Conservation (phyloP, 2,329 filamentous ascomycete species). For the Fusarium chaquense region DNA sequence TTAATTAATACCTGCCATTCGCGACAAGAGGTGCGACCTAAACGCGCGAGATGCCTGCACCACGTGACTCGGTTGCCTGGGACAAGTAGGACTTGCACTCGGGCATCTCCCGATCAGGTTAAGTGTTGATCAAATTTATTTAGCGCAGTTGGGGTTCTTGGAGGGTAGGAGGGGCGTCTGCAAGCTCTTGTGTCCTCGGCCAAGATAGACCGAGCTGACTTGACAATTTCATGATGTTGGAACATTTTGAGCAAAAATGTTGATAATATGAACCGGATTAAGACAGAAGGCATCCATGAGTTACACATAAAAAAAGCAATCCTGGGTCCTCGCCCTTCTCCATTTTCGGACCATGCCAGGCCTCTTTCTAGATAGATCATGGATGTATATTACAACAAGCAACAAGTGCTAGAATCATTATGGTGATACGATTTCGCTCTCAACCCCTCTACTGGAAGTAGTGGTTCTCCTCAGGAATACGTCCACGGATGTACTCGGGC, state of each 20-base stretch:
- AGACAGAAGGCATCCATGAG: slow-evolving; percentile 40
- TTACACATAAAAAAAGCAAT: slow-evolving; percentile 40
- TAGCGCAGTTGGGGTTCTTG: slow-evolving; percentile 15
- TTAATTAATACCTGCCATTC: slow-evolving; percentile 51
- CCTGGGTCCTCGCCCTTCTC: slow-evolving; percentile 41
- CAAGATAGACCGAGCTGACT: slow-evolving; percentile 32
- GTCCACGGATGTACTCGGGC: slow-evolving; percentile 48
- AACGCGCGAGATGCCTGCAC: slow-evolving; percentile 36
- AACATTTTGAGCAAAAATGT: background rate
- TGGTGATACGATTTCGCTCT: slow-evolving; percentile 36
- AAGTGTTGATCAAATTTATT: slow-evolving; percentile 19
- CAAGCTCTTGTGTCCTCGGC: slow-evolving; percentile 30
- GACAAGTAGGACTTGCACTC: background rate
- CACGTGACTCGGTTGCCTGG: slow-evolving; percentile 43
- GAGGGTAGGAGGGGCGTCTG: slow-evolving; percentile 20
- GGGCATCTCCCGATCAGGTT: slow-evolving; percentile 6
- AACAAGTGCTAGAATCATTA: slow-evolving; percentile 52
- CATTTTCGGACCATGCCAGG: slow-evolving; percentile 44
- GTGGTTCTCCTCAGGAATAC: slow-evolving; percentile 43
- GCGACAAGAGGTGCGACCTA: slow-evolving; percentile 38
- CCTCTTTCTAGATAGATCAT: slow-evolving; percentile 48
- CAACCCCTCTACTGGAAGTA: slow-evolving; percentile 40
- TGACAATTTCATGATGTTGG: slow-evolving; percentile 20
- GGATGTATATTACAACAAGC: slow-evolving; percentile 51
- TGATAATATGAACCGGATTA: slow-evolving; percentile 16